phyloP scores from a whole-genome alignment of 768 basidiomycete genomes.

The Mycena vulgaris region DNA sequence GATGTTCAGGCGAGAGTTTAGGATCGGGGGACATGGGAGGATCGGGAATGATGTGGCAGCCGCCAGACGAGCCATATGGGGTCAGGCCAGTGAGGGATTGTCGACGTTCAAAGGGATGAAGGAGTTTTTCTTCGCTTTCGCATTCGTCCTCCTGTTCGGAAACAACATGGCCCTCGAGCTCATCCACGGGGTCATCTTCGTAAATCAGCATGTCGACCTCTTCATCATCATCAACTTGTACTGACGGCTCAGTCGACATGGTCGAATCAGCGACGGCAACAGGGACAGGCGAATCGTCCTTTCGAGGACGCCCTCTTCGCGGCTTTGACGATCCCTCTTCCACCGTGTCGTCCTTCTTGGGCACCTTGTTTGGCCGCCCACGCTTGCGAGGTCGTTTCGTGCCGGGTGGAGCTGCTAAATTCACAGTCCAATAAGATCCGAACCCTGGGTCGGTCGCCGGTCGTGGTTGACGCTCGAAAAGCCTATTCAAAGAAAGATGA shows the following conservation, averaged over 20 bases:
- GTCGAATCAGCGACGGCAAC: constrained; percentile 12
- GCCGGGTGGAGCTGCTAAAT: constrained; percentile 86
- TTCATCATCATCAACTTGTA: constrained; percentile 58
- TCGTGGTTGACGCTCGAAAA: constrained; percentile 87
- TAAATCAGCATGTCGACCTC: constrained; percentile 49
- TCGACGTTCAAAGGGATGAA: constrained; percentile 61
- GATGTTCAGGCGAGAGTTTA: constrained; percentile 13
- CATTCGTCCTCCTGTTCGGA: constrained; percentile 65
- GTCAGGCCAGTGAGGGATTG: constrained; percentile 55
- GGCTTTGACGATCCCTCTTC: constrained; percentile 22
- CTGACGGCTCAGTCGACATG: constrained; percentile 18
- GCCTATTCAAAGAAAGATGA: constrained; percentile 84
- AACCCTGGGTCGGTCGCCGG: constrained; percentile 90
- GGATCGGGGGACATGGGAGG: not conserved
- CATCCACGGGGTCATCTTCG: constrained; percentile 44
- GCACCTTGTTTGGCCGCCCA: constrained; percentile 70
- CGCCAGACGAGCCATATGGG: constrained; percentile 43
- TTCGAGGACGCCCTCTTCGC: constrained; percentile 40
- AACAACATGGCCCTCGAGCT: constrained; percentile 53
- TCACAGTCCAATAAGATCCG: constrained; percentile 94
- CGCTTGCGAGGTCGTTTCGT: constrained; percentile 90
- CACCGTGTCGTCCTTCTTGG: constrained; percentile 31
- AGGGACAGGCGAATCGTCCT: constrained; percentile 30
- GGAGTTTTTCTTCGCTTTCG: constrained; percentile 79
- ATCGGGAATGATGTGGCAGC: constrained; percentile 27